These are phyloP conservation scores for Aspergillus incahuasiensis DNA, from an alignment of 495 filamentous ascomycete genomes.

Conservation along the genomic window DNA sequence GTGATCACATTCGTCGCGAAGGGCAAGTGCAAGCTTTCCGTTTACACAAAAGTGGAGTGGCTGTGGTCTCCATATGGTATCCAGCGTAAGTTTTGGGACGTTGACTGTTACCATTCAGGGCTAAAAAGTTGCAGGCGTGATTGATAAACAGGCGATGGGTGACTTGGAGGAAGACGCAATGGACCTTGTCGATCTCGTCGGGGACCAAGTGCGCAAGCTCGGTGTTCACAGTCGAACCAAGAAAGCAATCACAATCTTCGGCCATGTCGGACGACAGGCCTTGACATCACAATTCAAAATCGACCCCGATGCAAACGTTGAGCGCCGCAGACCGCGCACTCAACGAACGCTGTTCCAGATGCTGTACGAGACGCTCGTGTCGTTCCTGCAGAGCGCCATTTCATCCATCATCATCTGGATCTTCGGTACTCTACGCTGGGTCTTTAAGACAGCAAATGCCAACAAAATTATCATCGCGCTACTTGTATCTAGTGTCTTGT, in stretches of 20 bases:
- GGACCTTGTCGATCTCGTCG: slow-evolving; percentile 78
- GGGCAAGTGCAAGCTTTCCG: slow-evolving; percentile 83
- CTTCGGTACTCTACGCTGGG: slow-evolving; percentile 55
- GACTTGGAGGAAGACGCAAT: slow-evolving; percentile 79
- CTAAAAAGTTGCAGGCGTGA: slow-evolving; percentile 44
- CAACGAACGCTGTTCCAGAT: slow-evolving; percentile 65
- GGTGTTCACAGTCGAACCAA: slow-evolving; percentile 77
- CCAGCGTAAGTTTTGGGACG: slow-evolving; percentile 43
- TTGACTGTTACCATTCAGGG: not conserved
- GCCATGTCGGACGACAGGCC: slow-evolving; percentile 71
- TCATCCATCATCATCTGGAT: slow-evolving; percentile 71
- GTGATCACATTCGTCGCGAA: slow-evolving; percentile 92
- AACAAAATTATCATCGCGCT: slow-evolving; percentile 69
- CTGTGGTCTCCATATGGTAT: slow-evolving; percentile 58
- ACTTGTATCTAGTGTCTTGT: slow-evolving; percentile 58
- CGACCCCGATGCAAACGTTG: slow-evolving; percentile 34
- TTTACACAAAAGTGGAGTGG: slow-evolving; percentile 88
- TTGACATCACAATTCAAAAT: slow-evolving; percentile 59
- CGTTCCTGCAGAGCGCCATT: slow-evolving; percentile 63
- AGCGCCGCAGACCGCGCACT: slow-evolving; percentile 53
- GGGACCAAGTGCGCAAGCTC: slow-evolving; percentile 80
- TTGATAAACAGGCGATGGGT: slow-evolving; percentile 73
- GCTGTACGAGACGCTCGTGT: slow-evolving; percentile 61
- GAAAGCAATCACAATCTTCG: slow-evolving; percentile 87
- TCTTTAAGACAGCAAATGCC: slow-evolving; percentile 66